These are phyloP conservation scores for Eimeria mitis DNA, from an alignment of 169 alveolate genomes.

Conservation along the genomic window DNA sequence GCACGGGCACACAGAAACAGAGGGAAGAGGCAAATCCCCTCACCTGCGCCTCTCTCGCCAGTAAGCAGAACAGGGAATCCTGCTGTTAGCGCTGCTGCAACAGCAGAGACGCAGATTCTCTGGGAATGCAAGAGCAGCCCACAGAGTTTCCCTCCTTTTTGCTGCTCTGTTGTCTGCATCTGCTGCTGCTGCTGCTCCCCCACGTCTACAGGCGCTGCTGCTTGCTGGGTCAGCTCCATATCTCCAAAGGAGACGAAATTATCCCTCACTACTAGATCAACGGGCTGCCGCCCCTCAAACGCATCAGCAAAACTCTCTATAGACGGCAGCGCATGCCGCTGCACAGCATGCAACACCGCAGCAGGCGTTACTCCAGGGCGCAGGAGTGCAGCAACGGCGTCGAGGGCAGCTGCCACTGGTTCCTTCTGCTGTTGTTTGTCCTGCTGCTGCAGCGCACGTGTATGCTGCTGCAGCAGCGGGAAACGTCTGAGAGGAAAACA, in stretches of 20 bases:
- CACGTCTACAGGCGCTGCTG: neutral
- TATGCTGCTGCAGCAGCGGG: slow-evolving; percentile 30
- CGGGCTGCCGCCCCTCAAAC: neutral
- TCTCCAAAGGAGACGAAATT: neutral
- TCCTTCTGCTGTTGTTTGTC: slow-evolving; percentile 21
- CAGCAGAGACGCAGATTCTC: slow-evolving; percentile 43
- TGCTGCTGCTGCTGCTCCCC: neutral
- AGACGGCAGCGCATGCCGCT: slow-evolving; percentile 17
- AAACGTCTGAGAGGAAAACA: slow-evolving; percentile 36
- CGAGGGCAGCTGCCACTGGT: neutral
- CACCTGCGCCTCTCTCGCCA: slow-evolving; percentile 70
- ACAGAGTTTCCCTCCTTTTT: neutral
- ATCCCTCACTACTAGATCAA: slow-evolving; percentile 10
- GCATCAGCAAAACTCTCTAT: neutral
- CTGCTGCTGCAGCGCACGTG: neutral
- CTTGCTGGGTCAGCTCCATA: slow-evolving; percentile 9
- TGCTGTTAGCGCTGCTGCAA: slow-evolving; percentile 45
- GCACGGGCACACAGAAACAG: neutral
- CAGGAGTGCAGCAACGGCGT: slow-evolving; percentile 41
- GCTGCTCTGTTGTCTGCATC: neutral
- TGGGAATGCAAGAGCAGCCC: slow-evolving; percentile 60
- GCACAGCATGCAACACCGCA: slow-evolving; percentile 52
- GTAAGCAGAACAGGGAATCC: slow-evolving; percentile 61
- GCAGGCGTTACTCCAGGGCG: slow-evolving; percentile 26
- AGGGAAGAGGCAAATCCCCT: neutral